Percentiles rank a stretch among this genome's conserved stretches.
Evolutionary conservation across 495 filamentous ascomycete species (phyloP).

Genomic region (Saxispiralis lemnorum): DNA sequence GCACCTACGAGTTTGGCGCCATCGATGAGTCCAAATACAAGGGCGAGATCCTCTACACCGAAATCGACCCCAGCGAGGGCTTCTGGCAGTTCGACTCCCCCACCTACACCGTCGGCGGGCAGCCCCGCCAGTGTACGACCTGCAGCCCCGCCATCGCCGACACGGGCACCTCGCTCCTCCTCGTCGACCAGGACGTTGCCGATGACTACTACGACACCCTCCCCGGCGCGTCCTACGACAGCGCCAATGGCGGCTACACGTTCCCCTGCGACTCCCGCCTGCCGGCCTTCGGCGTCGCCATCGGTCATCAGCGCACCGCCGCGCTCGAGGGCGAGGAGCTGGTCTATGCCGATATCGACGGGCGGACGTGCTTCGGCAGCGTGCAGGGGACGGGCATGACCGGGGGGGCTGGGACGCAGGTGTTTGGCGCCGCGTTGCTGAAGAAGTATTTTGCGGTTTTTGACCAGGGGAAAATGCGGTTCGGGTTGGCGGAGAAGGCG

Average conservation of each 20-base stretch:
- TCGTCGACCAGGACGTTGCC: slow-evolving; percentile 23
- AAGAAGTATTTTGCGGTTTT: slow-evolving; percentile 68
- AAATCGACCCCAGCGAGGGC: slow-evolving; percentile 43
- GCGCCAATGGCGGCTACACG: slow-evolving; percentile 39
- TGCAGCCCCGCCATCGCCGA: slow-evolving; percentile 27
- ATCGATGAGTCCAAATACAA: slow-evolving; percentile 50
- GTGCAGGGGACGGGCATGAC: slow-evolving; percentile 38
- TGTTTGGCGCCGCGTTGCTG: slow-evolving; percentile 67
- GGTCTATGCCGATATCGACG: slow-evolving; percentile 43
- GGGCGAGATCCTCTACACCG: slow-evolving; percentile 44
- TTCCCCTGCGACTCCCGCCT: slow-evolving; percentile 45
- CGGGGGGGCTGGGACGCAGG: slow-evolving; percentile 34
- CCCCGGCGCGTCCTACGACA: slow-evolving; percentile 32
- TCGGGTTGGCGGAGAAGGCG: slow-evolving; percentile 37
- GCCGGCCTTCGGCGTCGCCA: slow-evolving; percentile 48
- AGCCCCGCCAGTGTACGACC: slow-evolving; percentile 15
- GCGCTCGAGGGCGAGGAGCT: slow-evolving; percentile 48
- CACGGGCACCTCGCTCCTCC: slow-evolving; percentile 27
- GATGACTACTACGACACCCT: slow-evolving; percentile 40
- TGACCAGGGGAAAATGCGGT: slow-evolving; percentile 41
- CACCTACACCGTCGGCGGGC: slow-evolving; percentile 37
- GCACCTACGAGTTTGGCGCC: slow-evolving; percentile 60
- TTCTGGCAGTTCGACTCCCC: slow-evolving; percentile 60
- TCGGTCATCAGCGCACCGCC: slow-evolving; percentile 42
- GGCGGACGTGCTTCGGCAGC: slow-evolving; percentile 24